Conservation (phyloP, 2,329 filamentous ascomycete species). For the Talaromyces sp. region DNA sequence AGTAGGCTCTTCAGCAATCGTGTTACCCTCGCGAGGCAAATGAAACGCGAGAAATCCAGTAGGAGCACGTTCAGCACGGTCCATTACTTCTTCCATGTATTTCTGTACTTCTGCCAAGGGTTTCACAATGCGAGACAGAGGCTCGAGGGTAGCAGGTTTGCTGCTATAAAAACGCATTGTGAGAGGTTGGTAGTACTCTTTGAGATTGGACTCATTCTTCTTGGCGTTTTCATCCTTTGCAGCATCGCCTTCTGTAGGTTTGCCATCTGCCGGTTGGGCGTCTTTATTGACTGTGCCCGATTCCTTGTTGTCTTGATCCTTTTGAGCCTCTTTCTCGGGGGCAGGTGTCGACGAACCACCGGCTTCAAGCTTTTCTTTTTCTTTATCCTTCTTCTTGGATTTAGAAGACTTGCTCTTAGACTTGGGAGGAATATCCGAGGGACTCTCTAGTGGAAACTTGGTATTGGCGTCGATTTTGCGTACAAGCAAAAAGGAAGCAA, state of each 20-base stretch:
- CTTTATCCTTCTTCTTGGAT: constrained; percentile 32
- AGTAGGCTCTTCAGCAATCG: constrained; percentile 19
- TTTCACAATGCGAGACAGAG: constrained; percentile 52
- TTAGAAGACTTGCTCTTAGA: constrained; percentile 25
- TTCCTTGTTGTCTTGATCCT: constrained; percentile 9
- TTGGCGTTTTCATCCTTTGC: constrained; percentile 12
- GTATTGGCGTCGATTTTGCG: constrained; percentile 36
- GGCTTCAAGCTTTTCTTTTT: neutral
- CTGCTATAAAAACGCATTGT: constrained; percentile 53
- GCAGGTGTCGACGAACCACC: constrained; percentile 14
- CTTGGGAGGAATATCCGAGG: constrained; percentile 23
- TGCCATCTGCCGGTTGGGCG: neutral
- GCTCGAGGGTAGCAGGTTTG: constrained; percentile 48
- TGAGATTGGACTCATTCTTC: constrained; percentile 18
- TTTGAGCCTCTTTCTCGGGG: constrained; percentile 1
- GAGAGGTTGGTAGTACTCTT: constrained; percentile 46
- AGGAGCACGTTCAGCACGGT: constrained; percentile 50
- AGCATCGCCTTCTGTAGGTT: constrained; percentile 7
- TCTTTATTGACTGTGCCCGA: constrained; percentile 14
- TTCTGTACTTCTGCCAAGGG: constrained; percentile 47
- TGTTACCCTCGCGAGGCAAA: constrained; percentile 41
- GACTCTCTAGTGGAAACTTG: constrained; percentile 31
- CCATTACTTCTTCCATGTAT: constrained; percentile 54
- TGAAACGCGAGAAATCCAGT: constrained; percentile 51
- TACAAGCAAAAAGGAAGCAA: constrained; percentile 44